A percentile compares a stretch with the other conserved stretches of the same genome.
These are phyloP conservation scores for Pterocarpus macrocarpus DNA, from an alignment of 306 rosid species.

Conservation along the genomic window DNA sequence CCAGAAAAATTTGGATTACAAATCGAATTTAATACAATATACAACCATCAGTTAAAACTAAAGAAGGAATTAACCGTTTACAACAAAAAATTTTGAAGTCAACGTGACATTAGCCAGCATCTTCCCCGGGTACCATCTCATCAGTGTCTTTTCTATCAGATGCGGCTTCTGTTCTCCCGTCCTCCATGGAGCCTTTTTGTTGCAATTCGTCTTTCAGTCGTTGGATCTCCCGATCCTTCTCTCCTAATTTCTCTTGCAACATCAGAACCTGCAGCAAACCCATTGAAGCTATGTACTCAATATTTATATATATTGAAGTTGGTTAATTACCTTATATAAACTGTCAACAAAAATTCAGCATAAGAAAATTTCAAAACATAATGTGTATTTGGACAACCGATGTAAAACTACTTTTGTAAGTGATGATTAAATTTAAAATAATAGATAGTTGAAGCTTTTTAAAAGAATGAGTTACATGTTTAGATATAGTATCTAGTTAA, in stretches of 20 bases:
- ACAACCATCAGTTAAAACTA: constrained; percentile 7
- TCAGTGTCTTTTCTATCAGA: constrained; percentile 40
- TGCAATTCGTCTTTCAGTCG: constrained; percentile 64
- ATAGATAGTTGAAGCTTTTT: too few species aligned
- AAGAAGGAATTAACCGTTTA: not conserved
- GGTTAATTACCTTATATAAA: not conserved
- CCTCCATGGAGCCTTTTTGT: constrained; percentile 45
- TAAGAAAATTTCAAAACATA: not conserved
- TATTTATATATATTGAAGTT: too few species aligned
- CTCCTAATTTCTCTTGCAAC: constrained; percentile 76
- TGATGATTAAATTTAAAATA: too few species aligned
- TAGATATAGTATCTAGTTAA: too few species aligned
- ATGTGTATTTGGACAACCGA: too few species aligned
- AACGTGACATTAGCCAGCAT: constrained; percentile 42
- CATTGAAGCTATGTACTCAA: not conserved
- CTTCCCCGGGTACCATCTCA: constrained; percentile 48
- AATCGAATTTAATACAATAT: constrained; percentile 42
- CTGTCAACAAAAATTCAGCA: constrained; percentile 16
- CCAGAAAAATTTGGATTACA: not conserved
- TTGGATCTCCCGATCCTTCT: constrained; percentile 67
- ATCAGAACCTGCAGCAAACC: constrained; percentile 64
- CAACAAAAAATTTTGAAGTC: constrained; percentile 31
- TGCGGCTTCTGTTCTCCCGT: constrained; percentile 54
- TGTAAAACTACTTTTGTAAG: too few species aligned
- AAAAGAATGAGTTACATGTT: too few species aligned